Percentiles rank a stretch among this genome's conserved stretches.
Evolutionary conservation across 768 basidiomycete genomes (phyloP).

Genomic region (Pisolithus marmoratus): DNA sequence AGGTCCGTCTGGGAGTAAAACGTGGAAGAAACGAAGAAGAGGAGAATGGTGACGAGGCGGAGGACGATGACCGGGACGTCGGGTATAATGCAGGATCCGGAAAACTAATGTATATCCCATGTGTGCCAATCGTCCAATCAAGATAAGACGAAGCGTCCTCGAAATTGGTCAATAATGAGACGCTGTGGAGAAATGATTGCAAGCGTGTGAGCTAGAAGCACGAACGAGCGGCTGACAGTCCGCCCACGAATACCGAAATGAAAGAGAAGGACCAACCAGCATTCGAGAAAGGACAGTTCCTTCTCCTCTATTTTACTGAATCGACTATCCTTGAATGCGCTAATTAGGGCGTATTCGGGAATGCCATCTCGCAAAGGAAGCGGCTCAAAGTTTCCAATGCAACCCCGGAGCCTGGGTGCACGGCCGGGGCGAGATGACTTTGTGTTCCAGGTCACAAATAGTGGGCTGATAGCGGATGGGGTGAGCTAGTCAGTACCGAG

Average conservation of each 20-base stretch:
- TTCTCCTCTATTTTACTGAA: constrained; percentile 74
- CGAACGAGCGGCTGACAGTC: background rate
- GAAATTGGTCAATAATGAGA: constrained; percentile 93
- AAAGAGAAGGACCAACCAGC: constrained; percentile 56
- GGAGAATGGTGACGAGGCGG: constrained; percentile 65
- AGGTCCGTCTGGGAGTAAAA: constrained; percentile 49
- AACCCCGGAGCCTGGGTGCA: constrained; percentile 71
- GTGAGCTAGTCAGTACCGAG: background rate
- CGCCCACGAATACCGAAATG: background rate
- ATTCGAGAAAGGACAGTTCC: constrained; percentile 79
- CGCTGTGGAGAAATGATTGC: constrained; percentile 36
- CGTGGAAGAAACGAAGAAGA: constrained; percentile 57
- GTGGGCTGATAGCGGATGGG: constrained; percentile 38
- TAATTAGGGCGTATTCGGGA: constrained; percentile 85
- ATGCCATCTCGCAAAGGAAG: constrained; percentile 70
- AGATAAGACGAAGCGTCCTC: constrained; percentile 79
- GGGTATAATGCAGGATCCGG: constrained; percentile 65
- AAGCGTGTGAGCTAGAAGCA: background rate
- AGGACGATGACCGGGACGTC: constrained; percentile 44
- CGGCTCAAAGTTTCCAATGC: constrained; percentile 90
- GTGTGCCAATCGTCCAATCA: constrained; percentile 89
- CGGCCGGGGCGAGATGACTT: constrained; percentile 55
- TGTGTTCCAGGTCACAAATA: constrained; percentile 97
- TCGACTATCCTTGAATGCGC: constrained; percentile 83
- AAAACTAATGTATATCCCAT: constrained; percentile 90